Percentiles rank a stretch among this genome's conserved stretches.
These are phyloP conservation scores for Misopates orontium DNA, from an alignment of 257 asterid genomes.

Conservation along the genomic window DNA sequence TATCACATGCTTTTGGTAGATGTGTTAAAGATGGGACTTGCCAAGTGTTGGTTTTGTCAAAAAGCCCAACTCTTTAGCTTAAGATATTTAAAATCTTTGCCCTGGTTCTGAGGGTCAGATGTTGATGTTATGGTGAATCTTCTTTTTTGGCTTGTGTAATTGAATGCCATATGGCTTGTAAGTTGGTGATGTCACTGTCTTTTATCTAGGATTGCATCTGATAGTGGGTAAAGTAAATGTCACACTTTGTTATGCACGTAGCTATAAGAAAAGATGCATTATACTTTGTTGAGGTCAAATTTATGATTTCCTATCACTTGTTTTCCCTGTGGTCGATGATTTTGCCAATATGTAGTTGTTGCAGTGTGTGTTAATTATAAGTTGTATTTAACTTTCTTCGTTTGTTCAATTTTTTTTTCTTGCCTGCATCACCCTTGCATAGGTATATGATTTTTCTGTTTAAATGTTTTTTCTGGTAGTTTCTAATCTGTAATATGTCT, in stretches of 20 bases:
- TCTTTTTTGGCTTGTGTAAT: background rate
- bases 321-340: background rate
- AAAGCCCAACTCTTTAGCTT: background rate
- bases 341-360: background rate
- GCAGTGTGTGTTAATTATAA: background rate
- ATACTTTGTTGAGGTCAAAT: too few relatives aligned
- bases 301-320: too few relatives aligned
- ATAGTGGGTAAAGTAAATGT: slow-evolving; percentile 4
- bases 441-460: background rate
- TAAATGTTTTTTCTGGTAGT: background rate
- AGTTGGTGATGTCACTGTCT: background rate
- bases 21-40: too few relatives aligned
- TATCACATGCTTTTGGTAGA: too few relatives aligned
- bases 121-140: background rate
- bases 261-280: background rate
- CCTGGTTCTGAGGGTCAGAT: background rate
- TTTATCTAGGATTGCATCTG: background rate
- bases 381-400: background rate
- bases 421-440: background rate
- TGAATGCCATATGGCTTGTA: background rate
- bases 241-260: background rate
- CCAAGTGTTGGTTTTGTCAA: slow-evolving; percentile 4
- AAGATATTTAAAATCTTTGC: background rate
- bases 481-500: slow-evolving; percentile 21
- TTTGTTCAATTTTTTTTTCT: background rate